phyloP scores from a whole-genome alignment of 179 eudicot species.

The Pouteria campechiana region DNA sequence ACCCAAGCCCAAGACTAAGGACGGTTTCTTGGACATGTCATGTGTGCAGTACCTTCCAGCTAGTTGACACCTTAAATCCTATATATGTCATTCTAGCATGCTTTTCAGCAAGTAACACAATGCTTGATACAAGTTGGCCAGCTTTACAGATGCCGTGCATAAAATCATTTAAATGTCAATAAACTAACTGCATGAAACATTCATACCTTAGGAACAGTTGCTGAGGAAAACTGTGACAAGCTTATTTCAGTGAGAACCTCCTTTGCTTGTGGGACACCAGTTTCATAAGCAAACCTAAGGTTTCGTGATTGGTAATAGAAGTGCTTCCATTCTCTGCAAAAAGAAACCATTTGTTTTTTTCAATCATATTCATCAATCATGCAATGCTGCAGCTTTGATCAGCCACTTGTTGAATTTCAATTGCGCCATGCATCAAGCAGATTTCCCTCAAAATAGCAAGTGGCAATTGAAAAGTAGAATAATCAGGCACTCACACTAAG shows the following conservation, averaged over 20 bases:
- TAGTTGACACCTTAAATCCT: no score
- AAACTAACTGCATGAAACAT: no score
- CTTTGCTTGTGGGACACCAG: slow-evolving; percentile 19
- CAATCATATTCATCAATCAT: slow-evolving; percentile 2
- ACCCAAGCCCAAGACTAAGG: no score
- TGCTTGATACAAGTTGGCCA: no score
- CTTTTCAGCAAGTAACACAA: no score
- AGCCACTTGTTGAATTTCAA: neutral
- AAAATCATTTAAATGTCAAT: no score
- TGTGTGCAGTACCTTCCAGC: no score
- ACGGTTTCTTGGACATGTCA: no score
- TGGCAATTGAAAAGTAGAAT: neutral
- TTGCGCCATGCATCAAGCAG: no score
- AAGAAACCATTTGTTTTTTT: no score
- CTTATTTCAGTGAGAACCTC: slow-evolving; percentile 27
- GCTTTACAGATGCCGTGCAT: no score
- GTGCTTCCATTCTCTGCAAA: slow-evolving; percentile 76
- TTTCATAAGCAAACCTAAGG: slow-evolving; percentile 48
- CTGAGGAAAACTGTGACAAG: slow-evolving; percentile 73
- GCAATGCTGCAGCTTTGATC: neutral
- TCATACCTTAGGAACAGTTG: slow-evolving; percentile 59
- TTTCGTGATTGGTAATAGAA: slow-evolving; percentile 47
- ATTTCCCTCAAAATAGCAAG: neutral
- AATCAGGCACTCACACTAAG: slow-evolving; percentile 28
- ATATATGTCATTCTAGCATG: no score